Evolutionary conservation across 1,284 basidiomycete genomes (phyloP), one percentile per base, ranked within the genome.

Genomic region (Malassezia cuniculi): DNA sequence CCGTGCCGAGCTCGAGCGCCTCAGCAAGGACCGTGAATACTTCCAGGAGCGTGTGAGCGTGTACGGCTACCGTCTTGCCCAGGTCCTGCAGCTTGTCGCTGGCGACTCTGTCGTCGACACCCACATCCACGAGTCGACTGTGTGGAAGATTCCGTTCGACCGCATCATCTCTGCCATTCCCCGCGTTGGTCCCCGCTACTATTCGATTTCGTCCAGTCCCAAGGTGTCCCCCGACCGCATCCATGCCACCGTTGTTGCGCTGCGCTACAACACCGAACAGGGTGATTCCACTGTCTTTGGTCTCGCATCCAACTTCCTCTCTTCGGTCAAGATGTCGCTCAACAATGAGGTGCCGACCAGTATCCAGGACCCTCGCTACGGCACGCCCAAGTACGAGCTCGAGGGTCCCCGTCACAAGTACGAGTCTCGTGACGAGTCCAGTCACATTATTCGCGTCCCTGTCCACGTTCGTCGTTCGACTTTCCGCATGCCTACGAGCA

Each of bases 121-220:
- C 25, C 40, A 54, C 21, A 52, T 60, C 30, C 70, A 68, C 30
- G 82, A 82, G 68, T 82, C 82, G 33, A 81, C 83, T 0, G 66
- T 74, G 9, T 97, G 90, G 90, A 55, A 74, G n/a, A 89, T 97
- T 57, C 89, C 90, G 28, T 94, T 97, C 66, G 90, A 97, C 68
- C 82, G 89, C 58, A 80, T 97, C 57, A 79, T 97, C 45, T 90
- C 87, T 4, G 79, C 82, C 36, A 79, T 94, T 36, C 80, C 86
- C 25, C 85, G 90, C 53, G 76, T 97, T 15, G 86, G 93, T 65
- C 89, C 90, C 26, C 81, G 90, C 44, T 97, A 83, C 74, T 97
- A 94, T 71, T 97, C 93, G 28, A 97, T 97, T 70, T 94, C 90
- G 11, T 94, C 87, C 17, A 85, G 82, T 48, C 86, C 93, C 34